Evolutionary conservation across 2,329 filamentous ascomycete genomes (phyloP).

Genomic region (Aspergillus sp.): DNA sequence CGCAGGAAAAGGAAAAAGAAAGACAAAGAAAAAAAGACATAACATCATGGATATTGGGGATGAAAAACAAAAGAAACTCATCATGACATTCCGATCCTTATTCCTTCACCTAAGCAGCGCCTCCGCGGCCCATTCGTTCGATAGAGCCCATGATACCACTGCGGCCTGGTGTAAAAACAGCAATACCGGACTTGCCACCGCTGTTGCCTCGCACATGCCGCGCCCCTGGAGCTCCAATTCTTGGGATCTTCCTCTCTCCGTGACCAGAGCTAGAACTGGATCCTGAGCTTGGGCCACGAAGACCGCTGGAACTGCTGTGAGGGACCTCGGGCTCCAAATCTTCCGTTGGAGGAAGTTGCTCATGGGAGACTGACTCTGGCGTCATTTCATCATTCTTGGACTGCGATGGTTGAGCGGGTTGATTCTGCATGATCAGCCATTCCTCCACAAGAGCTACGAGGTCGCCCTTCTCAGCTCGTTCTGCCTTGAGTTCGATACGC

Average conservation of each 20-base stretch:
- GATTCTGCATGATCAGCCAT: slow-evolving; percentile 42
- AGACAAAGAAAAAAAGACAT: neutral
- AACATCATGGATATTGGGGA: neutral
- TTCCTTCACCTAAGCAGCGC: neutral
- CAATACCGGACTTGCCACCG: slow-evolving; percentile 37
- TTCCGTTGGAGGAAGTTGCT: slow-evolving; percentile 19
- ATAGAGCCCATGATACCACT: slow-evolving; percentile 82
- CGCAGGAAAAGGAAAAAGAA: neutral
- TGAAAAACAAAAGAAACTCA: neutral
- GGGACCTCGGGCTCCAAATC: slow-evolving; percentile 20
- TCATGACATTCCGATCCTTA: neutral
- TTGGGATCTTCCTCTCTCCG: slow-evolving; percentile 30
- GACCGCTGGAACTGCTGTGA: slow-evolving; percentile 29
- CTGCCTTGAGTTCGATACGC: slow-evolving; percentile 56
- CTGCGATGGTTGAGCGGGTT: slow-evolving; percentile 10
- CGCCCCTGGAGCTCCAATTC: slow-evolving; percentile 29
- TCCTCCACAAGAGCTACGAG: slow-evolving; percentile 49
- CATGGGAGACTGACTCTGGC: slow-evolving; percentile 6
- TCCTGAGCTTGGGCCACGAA: slow-evolving; percentile 31
- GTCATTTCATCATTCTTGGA: slow-evolving; percentile 10
- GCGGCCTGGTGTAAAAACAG: slow-evolving; percentile 47
- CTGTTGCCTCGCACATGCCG: slow-evolving; percentile 37
- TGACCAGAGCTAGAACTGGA: slow-evolving; percentile 16
- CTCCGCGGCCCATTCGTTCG: slow-evolving; percentile 74
- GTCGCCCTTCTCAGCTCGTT: slow-evolving; percentile 51